phyloP scores from a whole-genome alignment of 345 rosid genomes.

The Gossypium longicalyx region DNA sequence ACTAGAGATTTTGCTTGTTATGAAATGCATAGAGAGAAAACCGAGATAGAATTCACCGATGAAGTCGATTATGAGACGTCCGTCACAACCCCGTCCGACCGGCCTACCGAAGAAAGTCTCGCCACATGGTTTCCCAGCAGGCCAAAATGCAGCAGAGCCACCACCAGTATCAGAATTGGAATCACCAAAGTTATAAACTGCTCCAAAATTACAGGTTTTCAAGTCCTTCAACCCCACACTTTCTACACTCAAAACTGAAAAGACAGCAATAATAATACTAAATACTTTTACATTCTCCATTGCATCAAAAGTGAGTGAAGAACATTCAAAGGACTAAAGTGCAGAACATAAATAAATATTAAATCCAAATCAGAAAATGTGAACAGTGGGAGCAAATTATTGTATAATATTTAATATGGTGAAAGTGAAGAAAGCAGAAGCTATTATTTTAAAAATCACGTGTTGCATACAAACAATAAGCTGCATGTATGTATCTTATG shows the following conservation, averaged over 20 bases:
- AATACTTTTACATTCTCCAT: background rate
- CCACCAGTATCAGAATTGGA: conserved; percentile 22
- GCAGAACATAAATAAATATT: too few species aligned
- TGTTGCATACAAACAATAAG: background rate
- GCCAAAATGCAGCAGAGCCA: conserved; percentile 29
- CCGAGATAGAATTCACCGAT: conserved; percentile 39
- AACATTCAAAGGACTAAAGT: too few species aligned
- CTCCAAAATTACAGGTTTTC: background rate
- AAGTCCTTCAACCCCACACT: background rate
- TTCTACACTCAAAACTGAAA: background rate
- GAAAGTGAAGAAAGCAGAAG: background rate
- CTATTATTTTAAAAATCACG: background rate
- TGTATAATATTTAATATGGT: too few species aligned
- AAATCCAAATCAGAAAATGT: too few species aligned
- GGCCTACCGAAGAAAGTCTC: conserved; percentile 30
- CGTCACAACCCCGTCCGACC: conserved; percentile 43
- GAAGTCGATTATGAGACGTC: conserved; percentile 77
- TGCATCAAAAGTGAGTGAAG: too few species aligned
- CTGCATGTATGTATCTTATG: background rate
- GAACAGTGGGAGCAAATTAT: too few species aligned
- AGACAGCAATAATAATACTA: too few species aligned
- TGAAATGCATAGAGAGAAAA: background rate
- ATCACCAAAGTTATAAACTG: background rate
- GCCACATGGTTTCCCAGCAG: conserved; percentile 22
- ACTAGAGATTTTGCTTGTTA: too few species aligned